These are phyloP conservation scores for Boletus pseudopeckii DNA, from an alignment of 768 basidiomycete genomes.

Conservation along the genomic window DNA sequence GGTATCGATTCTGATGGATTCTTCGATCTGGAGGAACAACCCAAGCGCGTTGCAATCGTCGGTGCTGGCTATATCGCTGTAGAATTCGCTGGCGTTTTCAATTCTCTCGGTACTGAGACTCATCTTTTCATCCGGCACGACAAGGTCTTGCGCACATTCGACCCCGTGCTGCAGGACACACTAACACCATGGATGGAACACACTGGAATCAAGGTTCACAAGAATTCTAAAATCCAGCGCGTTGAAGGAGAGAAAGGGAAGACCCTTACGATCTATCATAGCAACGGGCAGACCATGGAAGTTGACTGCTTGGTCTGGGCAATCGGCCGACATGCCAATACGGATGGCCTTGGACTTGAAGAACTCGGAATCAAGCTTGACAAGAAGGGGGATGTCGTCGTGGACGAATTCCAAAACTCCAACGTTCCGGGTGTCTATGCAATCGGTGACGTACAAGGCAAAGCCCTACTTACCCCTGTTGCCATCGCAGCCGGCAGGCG, in stretches of 20 bases:
- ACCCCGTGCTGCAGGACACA: conserved; percentile 78
- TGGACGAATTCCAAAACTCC: conserved; percentile 90
- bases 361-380: conserved; percentile 72
- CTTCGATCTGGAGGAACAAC: conserved; percentile 87
- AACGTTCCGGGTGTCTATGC: conserved; percentile 67
- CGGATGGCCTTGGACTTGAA: conserved; percentile 73
- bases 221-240: conserved; percentile 65
- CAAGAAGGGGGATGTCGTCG: conserved; percentile 77
- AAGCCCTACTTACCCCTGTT: conserved; percentile 91
- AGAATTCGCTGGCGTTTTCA: conserved; percentile 92
- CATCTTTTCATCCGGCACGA: conserved; percentile 90
- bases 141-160: conserved; percentile 89
- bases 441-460: conserved; percentile 92
- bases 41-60: conserved; percentile 88
- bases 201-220: conserved; percentile 88
- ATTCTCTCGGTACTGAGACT: conserved; percentile 87
- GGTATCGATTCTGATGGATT: conserved; percentile 96
- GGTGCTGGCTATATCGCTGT: conserved; percentile 99
- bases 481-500: conserved; percentile 95
- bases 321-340: conserved; percentile 84
- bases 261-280: conserved; percentile 70
- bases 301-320: conserved; percentile 93
- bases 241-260: conserved; percentile 75
- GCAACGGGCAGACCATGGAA: conserved; percentile 73
- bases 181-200: conserved; percentile 92